Base-by-base conservation (phyloP, 2,329 filamentous ascomycete genomes). In the Paecilomyces variotii region DNA sequence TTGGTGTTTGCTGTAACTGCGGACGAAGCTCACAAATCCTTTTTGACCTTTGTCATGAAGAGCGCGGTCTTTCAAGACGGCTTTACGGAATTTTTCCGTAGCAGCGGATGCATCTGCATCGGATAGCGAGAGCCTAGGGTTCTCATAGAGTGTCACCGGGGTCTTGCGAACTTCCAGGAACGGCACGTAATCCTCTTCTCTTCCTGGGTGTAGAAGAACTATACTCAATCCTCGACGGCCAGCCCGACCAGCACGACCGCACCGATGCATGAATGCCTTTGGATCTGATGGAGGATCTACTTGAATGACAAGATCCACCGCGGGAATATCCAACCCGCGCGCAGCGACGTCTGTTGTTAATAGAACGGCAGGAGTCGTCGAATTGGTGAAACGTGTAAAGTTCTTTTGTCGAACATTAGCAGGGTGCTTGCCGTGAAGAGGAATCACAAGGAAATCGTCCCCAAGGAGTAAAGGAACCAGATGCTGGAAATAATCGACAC, bases 291-390 rank as follows among this genome's bases (percentile, higher is more conserved):
- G 87, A 2, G 87, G 89, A 70, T 97, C 92, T 51, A 97, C 80
- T 70, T 97, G 93, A 0, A 96, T 83, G 3, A 97, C 92, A 1
- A 97, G 81, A 70, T 97, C 93, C 45, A 97, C 91, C 58, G 91
- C 86, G 0, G 92, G 91, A 57, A 97, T 94, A 71, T 97, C 93
- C 3, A 97, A 82, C 12, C 93, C 93, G 60, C 93, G 85, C 2
- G 93, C 90, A 2, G 93, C 91, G 27, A 97, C 86, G 70, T 97
- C 93, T 19, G 94, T 97, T 5, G 93, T 97, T 5, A 99, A 80
- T 10, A 99, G 84, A 34, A 99, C 82, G 1, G 88, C 87, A 0
- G 92, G 89, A 0, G 84, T 84, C 1, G 88, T 83, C 1, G 90
- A 85, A 58, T 86, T 87, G 25, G 89, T 79, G 70, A 97, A 97